Base-by-base conservation (phyloP, 495 filamentous ascomycete species). In the Podospora appendiculata region DNA sequence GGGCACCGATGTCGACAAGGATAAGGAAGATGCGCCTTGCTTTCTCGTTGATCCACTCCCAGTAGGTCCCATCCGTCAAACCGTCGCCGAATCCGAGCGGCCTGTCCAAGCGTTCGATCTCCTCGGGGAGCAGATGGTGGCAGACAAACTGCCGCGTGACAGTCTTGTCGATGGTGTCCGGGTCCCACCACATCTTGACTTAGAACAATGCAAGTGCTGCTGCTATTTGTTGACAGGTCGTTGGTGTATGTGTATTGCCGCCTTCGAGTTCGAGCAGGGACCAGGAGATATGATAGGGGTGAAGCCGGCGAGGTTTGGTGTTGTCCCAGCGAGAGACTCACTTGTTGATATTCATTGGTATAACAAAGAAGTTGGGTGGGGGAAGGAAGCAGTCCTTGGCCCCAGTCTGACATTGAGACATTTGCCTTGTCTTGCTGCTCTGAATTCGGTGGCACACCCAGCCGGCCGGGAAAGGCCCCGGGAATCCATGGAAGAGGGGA, bases 31-130 rank as follows among this genome's bases (percentile, higher is more conserved):
- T 78, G 50, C 83, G 79, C 56, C 80, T 85, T 4, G 88, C 85
- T 58, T 84, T 86, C 54, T 85, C 71, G 47, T 94, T 73, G 53
- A 97, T 94, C 87, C 88, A 94, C 58, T 96, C 91, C 68, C 89
- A 83, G 61, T 96, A 97, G 1, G 89, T 94, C 56, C 89, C 85
- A 59, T 89, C 88, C 1, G 90, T 96, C 56, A 96, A 67, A 11
- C 85, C 88, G 61, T 91, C 89, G n/a, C 89, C 90, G 69, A 93
- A 95, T 14, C 78, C 78, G 36, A 91, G 69, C 0, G 83, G 82
- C 43, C 77, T 73, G 60, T 93, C 83, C 13, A 96, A 73, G 25
- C 77, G 76, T 33, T 78, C 67, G 52, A 84, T 76, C 63, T 85
- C 80, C 12, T 83, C 76, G 11, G 81, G 78, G n/a, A 78, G 72